phyloP scores from a whole-genome alignment of 768 basidiomycete genomes.

The Psilocybe sp. region DNA sequence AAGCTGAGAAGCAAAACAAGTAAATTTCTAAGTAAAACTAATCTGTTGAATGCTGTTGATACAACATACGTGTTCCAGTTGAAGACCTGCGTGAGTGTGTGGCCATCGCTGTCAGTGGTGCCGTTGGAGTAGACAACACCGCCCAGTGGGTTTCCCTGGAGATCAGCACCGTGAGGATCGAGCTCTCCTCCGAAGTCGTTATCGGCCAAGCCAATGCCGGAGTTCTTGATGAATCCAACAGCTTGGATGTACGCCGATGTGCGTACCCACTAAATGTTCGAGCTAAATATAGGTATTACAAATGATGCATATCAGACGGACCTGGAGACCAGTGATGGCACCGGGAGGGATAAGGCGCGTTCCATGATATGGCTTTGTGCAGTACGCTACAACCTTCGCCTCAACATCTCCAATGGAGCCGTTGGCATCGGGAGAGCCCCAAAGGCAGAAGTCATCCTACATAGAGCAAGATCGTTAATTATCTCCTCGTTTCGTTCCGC shows the following conservation, averaged over 20 bases:
- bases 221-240: slow-evolving; percentile 65
- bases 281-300: neutral
- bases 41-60: neutral
- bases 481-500: neutral
- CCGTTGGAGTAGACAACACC: slow-evolving; percentile 64
- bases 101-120: slow-evolving; percentile 40
- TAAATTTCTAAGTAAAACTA: neutral
- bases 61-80: slow-evolving; percentile 68
- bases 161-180: slow-evolving; percentile 73
- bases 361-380: slow-evolving; percentile 67
- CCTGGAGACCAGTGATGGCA: slow-evolving; percentile 63
- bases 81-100: slow-evolving; percentile 48
- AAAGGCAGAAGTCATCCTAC: slow-evolving; percentile 64
- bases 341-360: slow-evolving; percentile 72
- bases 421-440: slow-evolving; percentile 52
- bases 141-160: slow-evolving; percentile 76
- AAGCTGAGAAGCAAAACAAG: slow-evolving; percentile 40
- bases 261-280: slow-evolving; percentile 24
- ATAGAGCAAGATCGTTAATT: neutral
- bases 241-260: slow-evolving; percentile 61
- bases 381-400: slow-evolving; percentile 73
- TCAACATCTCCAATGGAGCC: slow-evolving; percentile 64
- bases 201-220: slow-evolving; percentile 44
- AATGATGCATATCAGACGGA: slow-evolving; percentile 17
- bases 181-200: slow-evolving; percentile 75